A percentile compares a stretch with the other conserved stretches of the same genome.
These are phyloP conservation scores for Boletus reticuloceps DNA, from an alignment of 768 basidiomycete genomes.

Conservation along the genomic window DNA sequence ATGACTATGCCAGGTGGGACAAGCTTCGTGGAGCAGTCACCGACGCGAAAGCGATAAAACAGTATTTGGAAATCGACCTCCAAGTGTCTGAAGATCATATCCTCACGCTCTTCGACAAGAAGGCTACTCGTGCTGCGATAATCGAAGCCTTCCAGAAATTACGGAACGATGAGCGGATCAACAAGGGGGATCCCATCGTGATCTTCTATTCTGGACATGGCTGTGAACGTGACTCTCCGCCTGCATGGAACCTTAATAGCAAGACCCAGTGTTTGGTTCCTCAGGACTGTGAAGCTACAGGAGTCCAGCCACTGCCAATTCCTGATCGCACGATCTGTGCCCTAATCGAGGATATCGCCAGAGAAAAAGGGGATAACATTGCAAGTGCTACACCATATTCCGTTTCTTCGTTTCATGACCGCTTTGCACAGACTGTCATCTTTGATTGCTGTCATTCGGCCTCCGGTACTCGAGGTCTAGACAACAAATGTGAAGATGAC, in stretches of 20 bases:
- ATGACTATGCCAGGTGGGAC: slow-evolving; percentile 30
- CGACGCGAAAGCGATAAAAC: slow-evolving; percentile 34
- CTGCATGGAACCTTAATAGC: slow-evolving; percentile 18
- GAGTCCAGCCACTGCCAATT: slow-evolving; percentile 21
- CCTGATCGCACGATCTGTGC: slow-evolving; percentile 43
- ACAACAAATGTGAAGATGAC: background rate
- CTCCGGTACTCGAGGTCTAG: slow-evolving; percentile 29
- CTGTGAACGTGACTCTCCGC: slow-evolving; percentile 30
- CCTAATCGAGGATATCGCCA: slow-evolving; percentile 38
- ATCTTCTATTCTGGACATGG: slow-evolving; percentile 49
- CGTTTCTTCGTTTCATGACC: background rate
- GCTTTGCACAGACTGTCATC: slow-evolving; percentile 38
- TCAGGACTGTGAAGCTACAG: slow-evolving; percentile 20
- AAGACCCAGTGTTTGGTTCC: slow-evolving; percentile 31
- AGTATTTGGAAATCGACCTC: slow-evolving; percentile 31
- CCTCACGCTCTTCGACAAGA: slow-evolving; percentile 34
- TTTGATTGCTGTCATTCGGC: slow-evolving; percentile 47
- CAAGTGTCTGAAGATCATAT: slow-evolving; percentile 34
- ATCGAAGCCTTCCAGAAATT: slow-evolving; percentile 27
- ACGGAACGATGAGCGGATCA: slow-evolving; percentile 23
- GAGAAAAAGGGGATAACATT: slow-evolving; percentile 42
- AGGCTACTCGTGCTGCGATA: slow-evolving; percentile 38
- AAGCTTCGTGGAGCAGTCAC: slow-evolving; percentile 33
- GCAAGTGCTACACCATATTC: slow-evolving; percentile 29
- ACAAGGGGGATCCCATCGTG: slow-evolving; percentile 34